Base-by-base conservation (phyloP, 768 basidiomycete genomes). In the Erythrobasidium yunnanense region DNA sequence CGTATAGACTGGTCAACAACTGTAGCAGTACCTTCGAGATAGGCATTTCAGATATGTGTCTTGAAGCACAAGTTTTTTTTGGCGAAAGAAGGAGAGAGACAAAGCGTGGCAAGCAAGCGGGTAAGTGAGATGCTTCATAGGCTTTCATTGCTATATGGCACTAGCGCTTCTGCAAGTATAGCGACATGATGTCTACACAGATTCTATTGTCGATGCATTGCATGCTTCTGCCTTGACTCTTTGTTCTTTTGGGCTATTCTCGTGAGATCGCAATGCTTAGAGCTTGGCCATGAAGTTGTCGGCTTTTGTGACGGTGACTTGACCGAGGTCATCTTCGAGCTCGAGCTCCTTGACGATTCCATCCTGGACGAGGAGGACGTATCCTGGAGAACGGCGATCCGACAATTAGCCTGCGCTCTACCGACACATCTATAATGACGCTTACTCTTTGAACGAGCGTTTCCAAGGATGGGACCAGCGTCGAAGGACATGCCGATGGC, bases 401-500 rank as follows among this genome's bases (percentile, higher is more conserved):
- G 22, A 23, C 22, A 13, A 25, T 13, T 23, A 13, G 23, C 13
- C 11, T n/a, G 49, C 22, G 49, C 8, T 8, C 22, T 25, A 51
- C 13, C 11, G 49, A 25, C 17, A 25, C 11, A 51, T 51, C 22
- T 51, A 23, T 8, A 13, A 51, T 8, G 11, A 51, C 17, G 23
- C 11, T 51, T 13, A 51, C 11, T 46, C 25, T 49, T 29, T 18
- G 60, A 49, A 13, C 47, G 49, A n/a, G 38, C 6, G 23, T 35
- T 51, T 3, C 60, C 60, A 30, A 63, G 45, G 46, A 63, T 30
- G 27, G 45, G 47, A 7, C 47, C 33, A 23, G 60, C 60, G 38
- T 63, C 47, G 30, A 63, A 63, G 32, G 23, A 5, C 45, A 63
- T 49, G 2, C 60, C 60, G n/a, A 63, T 63, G 6, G 60, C 60